phyloP scores from a whole-genome alignment of 2,329 filamentous ascomycete species.

The Aspergillaceae sp. region DNA sequence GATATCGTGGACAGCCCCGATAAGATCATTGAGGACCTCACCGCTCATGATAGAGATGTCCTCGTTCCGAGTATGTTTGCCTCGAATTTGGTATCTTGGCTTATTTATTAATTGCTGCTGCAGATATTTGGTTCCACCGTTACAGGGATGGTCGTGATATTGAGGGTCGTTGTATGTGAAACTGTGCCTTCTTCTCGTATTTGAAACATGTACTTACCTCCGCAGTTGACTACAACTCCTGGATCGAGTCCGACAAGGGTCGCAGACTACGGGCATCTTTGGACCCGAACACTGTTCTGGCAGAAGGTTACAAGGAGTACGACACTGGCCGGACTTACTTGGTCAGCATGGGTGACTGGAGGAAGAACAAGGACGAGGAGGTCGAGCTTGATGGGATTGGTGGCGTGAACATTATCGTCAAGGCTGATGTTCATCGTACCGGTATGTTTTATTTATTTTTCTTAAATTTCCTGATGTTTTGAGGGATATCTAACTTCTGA shows the following conservation, averaged over 20 bases:
- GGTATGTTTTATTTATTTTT: conserved; percentile 44
- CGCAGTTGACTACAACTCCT: conserved; percentile 95
- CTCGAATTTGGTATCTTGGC: background rate
- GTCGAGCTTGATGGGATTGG: conserved; percentile 91
- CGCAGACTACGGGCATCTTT: conserved; percentile 64
- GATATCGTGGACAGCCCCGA: conserved; percentile 87
- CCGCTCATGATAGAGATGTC: conserved; percentile 85
- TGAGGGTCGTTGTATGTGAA: conserved; percentile 76
- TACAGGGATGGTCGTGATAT: conserved; percentile 75
- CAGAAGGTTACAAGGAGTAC: conserved; percentile 92
- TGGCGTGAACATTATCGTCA: conserved; percentile 94
- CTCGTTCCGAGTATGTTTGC: conserved; percentile 76
- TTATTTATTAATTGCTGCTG: conserved; percentile 9
- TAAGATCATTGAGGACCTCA: conserved; percentile 87
- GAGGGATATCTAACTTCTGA: conserved; percentile 11
- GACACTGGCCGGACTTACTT: conserved; percentile 85
- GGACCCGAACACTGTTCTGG: conserved; percentile 72
- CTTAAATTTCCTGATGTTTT: background rate
- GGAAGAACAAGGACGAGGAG: conserved; percentile 83
- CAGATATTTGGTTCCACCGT: conserved; percentile 95
- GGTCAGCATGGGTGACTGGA: conserved; percentile 85
- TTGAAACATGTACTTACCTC: conserved; percentile 13
- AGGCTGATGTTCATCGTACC: conserved; percentile 92
- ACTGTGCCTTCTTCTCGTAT: background rate
- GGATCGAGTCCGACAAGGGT: conserved; percentile 85